These are phyloP conservation scores for Russula sp. DNA, from an alignment of 768 basidiomycete genomes.

Conservation along the genomic window DNA sequence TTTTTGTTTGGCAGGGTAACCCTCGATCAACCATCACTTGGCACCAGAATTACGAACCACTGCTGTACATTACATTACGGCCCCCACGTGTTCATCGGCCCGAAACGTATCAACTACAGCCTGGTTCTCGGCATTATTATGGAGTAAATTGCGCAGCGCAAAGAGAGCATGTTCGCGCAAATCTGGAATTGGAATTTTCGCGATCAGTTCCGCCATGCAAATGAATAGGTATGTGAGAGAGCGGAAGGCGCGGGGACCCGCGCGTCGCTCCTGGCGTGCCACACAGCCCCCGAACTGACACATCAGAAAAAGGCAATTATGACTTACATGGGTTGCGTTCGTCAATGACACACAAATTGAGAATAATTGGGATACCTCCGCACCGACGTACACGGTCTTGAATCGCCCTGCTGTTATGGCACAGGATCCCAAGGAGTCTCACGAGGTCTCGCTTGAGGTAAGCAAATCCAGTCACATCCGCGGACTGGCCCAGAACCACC, in stretches of 20 bases:
- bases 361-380: constrained; percentile 73
- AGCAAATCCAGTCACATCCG: constrained; percentile 56
- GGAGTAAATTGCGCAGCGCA: constrained; percentile 70
- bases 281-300: neutral
- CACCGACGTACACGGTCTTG: constrained; percentile 69
- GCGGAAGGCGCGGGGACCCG: neutral
- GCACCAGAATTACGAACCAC: constrained; percentile 38
- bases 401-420: constrained; percentile 53
- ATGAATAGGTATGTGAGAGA: neutral
- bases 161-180: constrained; percentile 91
- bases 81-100: constrained; percentile 52
- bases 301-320: neutral
- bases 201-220: constrained; percentile 5
- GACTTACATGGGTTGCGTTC: constrained; percentile 88
- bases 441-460: constrained; percentile 88
- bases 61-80: constrained; percentile 36
- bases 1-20: constrained; percentile 1
- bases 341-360: constrained; percentile 87
- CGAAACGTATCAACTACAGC: constrained; percentile 67
- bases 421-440: constrained; percentile 76
- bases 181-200: constrained; percentile 46
- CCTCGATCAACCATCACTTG: constrained; percentile 21
- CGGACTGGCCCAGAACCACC: constrained; percentile 3
- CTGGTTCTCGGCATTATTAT: constrained; percentile 76
- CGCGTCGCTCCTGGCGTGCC: neutral